A percentile compares a stretch with the other conserved stretches of the same genome.
These are phyloP conservation scores for Polytrichum commune DNA, from an alignment of 225 moss, liverwort and hornwort species.

Conservation along the genomic window DNA sequence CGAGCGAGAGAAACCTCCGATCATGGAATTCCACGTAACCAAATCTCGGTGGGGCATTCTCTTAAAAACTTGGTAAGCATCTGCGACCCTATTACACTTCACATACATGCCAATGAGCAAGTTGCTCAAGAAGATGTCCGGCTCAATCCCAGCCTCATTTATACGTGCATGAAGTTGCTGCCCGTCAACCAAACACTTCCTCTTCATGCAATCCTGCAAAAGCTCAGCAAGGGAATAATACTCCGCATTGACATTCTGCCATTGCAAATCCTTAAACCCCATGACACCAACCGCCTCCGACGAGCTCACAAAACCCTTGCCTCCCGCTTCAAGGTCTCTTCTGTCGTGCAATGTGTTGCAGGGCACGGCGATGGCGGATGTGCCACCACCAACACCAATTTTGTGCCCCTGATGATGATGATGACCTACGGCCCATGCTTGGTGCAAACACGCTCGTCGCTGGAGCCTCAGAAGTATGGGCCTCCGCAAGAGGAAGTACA, in stretches of 20 bases:
- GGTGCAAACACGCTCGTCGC: constrained; percentile 15
- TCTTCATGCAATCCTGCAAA: constrained; percentile 29
- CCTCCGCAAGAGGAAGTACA: constrained; percentile 43
- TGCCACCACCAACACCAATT: constrained; percentile 21
- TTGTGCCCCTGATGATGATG: constrained; percentile 7
- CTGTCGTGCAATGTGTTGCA: constrained; percentile 24
- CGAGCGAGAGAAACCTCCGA: constrained; percentile 44
- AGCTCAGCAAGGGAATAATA: constrained; percentile 19
- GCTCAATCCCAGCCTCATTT: constrained; percentile 22
- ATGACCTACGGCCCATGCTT: constrained; percentile 24
- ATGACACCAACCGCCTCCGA: neutral
- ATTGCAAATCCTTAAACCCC: neutral
- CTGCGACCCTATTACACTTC: constrained; percentile 42
- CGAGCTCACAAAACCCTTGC: neutral
- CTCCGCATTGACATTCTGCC: constrained; percentile 10
- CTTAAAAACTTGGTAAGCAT: constrained; percentile 39
- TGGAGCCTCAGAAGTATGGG: constrained; percentile 25
- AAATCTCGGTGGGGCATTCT: constrained; percentile 39
- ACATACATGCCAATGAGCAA: constrained; percentile 54
- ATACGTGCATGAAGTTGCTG: constrained; percentile 36
- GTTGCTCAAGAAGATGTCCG: constrained; percentile 48
- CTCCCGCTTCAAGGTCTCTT: neutral
- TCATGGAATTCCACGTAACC: constrained; percentile 59
- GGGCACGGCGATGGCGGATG: constrained; percentile 6
- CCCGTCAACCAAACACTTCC: constrained; percentile 33